These are phyloP conservation scores for Amaranthus cruentus DNA, from an alignment of 148 eudicot species.

Conservation along the genomic window DNA sequence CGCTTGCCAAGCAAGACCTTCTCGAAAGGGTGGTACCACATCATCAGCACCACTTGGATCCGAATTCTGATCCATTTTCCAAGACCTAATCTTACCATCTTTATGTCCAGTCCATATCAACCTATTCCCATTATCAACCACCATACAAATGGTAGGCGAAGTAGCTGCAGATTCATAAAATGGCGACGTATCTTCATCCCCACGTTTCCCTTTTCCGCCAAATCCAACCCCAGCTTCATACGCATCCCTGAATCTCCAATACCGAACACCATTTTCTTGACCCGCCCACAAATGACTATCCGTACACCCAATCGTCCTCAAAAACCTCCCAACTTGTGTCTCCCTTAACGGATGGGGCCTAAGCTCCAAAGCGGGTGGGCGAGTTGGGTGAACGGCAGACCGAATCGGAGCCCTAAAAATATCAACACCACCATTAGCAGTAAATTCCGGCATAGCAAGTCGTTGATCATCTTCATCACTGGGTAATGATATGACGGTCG, in stretches of 20 bases:
- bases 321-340: constrained; percentile 80
- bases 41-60: constrained; percentile 23
- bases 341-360: constrained; percentile 93
- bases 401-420: constrained; percentile 59
- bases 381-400: constrained; percentile 74
- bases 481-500: background rate
- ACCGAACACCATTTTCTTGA: constrained; percentile 82
- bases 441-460: constrained; percentile 49
- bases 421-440: constrained; percentile 52
- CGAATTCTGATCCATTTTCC: constrained; percentile 73
- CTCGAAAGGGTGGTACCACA: constrained; percentile 37
- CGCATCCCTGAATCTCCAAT: constrained; percentile 61
- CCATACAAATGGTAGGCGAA: constrained; percentile 60
- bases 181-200: constrained; percentile 93
- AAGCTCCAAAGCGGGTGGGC: constrained; percentile 78
- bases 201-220: constrained; percentile 64
- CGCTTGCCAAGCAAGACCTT: constrained; percentile 82
- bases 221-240: constrained; percentile 64
- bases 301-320: constrained; percentile 77
- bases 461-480: constrained; percentile 6
- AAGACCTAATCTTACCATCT: constrained; percentile 89
- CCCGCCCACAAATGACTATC: constrained; percentile 91
- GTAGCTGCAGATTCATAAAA: constrained; percentile 66
- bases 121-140: constrained; percentile 67
- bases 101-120: constrained; percentile 94